Evolutionary conservation across 192 early-diverging fungal species (phyloP), one percentile per base, ranked within the genome.

Genomic region (Haplosporangium gracile): DNA sequence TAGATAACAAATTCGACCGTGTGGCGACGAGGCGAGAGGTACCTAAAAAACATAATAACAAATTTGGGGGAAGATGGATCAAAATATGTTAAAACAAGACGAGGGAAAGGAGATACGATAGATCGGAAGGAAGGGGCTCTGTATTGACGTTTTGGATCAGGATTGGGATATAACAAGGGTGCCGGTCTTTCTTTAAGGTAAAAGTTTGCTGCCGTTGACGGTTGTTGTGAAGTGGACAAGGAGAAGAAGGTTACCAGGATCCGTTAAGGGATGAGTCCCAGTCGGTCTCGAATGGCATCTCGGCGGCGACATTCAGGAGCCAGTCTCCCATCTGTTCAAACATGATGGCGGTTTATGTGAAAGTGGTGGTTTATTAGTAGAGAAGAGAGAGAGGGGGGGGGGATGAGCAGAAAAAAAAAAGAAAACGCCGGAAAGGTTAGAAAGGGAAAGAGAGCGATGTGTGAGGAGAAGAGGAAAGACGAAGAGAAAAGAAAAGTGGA

Each of bases 1-100:
- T 78, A 89, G 36, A 88, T 72, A 16, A 90, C 20, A 15, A 92
- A 82, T 55, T 92, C 91, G 51, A 88, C 81, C 2, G 75, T 89
- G 65, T 92, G 91, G n/a, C 88, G 90, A 29, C 85, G 80, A 38
- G 91, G 91, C 6, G 86, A 85, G 51, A 92, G 79, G 51, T 90
- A 92, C 91, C 91, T 82, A 51, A 36, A 26, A 13, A 74, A 53
- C 38, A 72, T 29, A 8, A 49, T 72, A 36, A 13, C 47, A 51
- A 22, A 18, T 51, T 51, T 36, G 36, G 1, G 49, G 49, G 60
- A 70, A 38, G 43, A 29, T 34, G 24, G 20, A 51, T 51, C 49
- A 51, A 22, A 5, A 43, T 5, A 43, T 43, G 49, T 18, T 2
- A 51, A 16, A 11, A 10, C 11, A 13, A 29, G 51, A 76, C 8